Conservation (phyloP, 345 rosid genomes). For the Ceriops tagal region DNA sequence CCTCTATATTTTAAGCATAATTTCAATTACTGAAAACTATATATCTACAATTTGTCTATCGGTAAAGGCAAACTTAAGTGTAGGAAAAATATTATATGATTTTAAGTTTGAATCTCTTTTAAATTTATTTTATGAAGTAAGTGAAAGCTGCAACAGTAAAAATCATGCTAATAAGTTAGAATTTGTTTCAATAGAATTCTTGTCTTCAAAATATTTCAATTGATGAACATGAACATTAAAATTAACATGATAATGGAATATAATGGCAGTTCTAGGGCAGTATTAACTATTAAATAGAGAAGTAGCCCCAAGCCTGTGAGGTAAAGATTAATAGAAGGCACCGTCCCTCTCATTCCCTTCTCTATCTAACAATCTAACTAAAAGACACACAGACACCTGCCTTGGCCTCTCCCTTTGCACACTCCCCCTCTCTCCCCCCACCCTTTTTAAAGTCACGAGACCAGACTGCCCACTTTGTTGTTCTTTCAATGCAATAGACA, state of each 20-base stretch:
- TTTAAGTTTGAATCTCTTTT: too few species aligned
- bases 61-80: too few species aligned
- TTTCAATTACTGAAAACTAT: too few species aligned
- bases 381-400: constrained; percentile 22
- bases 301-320: constrained; percentile 17
- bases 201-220: too few species aligned
- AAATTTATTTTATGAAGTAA: too few species aligned
- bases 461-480: constrained; percentile 41
- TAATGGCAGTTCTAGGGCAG: constrained; percentile 39
- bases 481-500: constrained; percentile 30
- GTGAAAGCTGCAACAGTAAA: too few species aligned
- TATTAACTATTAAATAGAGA: constrained; percentile 17
- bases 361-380: constrained; percentile 17
- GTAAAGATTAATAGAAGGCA: constrained; percentile 30
- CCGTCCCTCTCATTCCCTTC: constrained; percentile 47
- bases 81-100: too few species aligned
- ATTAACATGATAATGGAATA: neutral
- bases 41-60: too few species aligned
- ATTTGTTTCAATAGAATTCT: too few species aligned
- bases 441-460: constrained; percentile 79
- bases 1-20: too few species aligned
- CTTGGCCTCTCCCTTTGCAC: neutral
- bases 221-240: neutral
- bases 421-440: constrained; percentile 1
- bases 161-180: too few species aligned